These are phyloP conservation scores for Corymbia maculata DNA, from an alignment of 345 rosid genomes.

Conservation along the genomic window DNA sequence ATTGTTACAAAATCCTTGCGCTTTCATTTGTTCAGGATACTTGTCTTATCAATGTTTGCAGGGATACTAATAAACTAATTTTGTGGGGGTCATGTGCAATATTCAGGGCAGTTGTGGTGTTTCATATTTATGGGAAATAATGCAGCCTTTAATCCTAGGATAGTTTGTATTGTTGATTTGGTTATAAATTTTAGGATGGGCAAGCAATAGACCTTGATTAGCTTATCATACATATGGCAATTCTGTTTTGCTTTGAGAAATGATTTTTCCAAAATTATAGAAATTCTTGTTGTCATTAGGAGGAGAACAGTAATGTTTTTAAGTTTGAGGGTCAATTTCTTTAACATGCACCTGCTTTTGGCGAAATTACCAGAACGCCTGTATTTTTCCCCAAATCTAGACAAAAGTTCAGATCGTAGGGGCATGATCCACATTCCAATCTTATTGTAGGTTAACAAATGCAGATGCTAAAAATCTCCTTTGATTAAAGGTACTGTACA, in stretches of 20 bases:
- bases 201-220: not conserved
- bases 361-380: not conserved
- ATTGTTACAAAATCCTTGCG: not conserved
- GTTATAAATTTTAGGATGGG: not conserved
- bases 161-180: not conserved
- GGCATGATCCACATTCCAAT: not conserved
- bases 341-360: not conserved
- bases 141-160: not conserved
- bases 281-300: not conserved
- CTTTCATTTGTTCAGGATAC: not conserved
- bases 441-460: not conserved
- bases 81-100: not conserved
- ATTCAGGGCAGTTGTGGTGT: not conserved
- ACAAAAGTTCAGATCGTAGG: not conserved
- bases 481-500: not conserved
- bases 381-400: not conserved
- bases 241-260: not conserved
- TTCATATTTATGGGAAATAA: not conserved
- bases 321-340: not conserved
- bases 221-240: not conserved
- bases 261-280: not conserved
- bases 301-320: not conserved
- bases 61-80: not conserved
- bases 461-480: not conserved
- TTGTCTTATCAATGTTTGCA: not conserved